Conservation (phyloP, 179 eudicot genomes). For the Patellifolia procumbens region DNA sequence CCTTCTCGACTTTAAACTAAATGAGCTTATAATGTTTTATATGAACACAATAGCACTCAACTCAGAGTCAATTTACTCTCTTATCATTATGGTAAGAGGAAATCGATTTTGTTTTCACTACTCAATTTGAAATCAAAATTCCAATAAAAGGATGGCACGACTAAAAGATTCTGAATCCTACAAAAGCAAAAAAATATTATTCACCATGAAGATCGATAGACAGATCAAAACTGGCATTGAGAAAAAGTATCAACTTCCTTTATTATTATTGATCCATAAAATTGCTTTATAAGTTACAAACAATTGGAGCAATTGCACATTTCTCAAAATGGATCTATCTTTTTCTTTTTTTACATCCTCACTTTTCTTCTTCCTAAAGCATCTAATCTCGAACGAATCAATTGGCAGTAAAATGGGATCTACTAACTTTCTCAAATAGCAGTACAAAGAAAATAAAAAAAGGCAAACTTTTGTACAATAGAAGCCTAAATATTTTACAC, state of each 20-base stretch:
- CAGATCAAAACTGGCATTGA: neutral
- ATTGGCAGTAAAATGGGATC: slow-evolving; percentile 23
- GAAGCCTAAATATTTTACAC: slow-evolving; percentile 26
- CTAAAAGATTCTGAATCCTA: neutral
- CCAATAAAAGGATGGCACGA: too few species aligned
- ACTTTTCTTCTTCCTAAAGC: slow-evolving; percentile 32
- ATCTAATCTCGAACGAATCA: slow-evolving; percentile 22
- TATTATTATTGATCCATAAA: neutral
- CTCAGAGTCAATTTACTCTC: too few species aligned
- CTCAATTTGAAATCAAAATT: too few species aligned
- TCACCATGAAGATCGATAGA: neutral
- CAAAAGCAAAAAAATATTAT: neutral
- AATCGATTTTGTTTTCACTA: too few species aligned
- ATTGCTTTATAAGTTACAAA: neutral
- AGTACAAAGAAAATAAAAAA: neutral
- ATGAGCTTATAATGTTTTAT: too few species aligned
- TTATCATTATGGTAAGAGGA: too few species aligned
- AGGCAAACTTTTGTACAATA: slow-evolving; percentile 17
- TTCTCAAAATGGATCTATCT: slow-evolving; percentile 13
- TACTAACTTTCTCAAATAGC: neutral
- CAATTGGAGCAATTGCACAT: slow-evolving; percentile 26
- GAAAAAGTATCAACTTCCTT: neutral
- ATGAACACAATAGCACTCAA: too few species aligned
- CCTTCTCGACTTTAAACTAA: too few species aligned
- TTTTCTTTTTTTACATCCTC: slow-evolving; percentile 14